Evolutionary conservation across 2,329 filamentous ascomycete species (phyloP), one percentile per base, ranked within the genome.

Genomic region (Nigrospora sphaerica): DNA sequence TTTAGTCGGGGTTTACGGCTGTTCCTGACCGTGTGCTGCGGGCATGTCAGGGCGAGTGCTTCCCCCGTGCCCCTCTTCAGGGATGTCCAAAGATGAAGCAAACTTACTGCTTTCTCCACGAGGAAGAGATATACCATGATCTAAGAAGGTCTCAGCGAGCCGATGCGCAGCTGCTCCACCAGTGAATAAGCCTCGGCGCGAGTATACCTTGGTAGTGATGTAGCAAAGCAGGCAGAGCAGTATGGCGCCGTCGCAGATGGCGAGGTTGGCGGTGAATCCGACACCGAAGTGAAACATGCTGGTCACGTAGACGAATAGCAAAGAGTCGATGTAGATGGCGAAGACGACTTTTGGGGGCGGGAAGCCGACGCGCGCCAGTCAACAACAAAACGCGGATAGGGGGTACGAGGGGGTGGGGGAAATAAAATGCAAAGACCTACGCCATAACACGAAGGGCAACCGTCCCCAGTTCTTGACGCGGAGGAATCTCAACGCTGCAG

Each of bases 71-170:
- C 23, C 23, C 23, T 9, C 23, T 10, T 10, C 23, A 9, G 5
- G 7, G 23, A 9, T 28, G 12, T 19, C 2, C 6, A 13, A 16
- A 39, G 18, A 9, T 6, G 17, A 14, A 3, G 16, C 18, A 12
- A 4, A 63, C 72, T 58, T 62, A 80, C 78, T 38, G 76, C 79
- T 62, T 80, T 81, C 58, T 85, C 81, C 1, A 81, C 79, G 3
- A 85, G 65, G 56, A 84, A 85, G 23, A 80, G 68, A 55, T 84
- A 85, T n/a, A 83, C 78, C 18, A 83, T 62, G 65, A 75, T 49
- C 36, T 28, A 12, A n/a, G 17, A 19, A 28, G 12, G n/a, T 11
- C 12, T 32, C 6, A 38, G 16, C 17, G 31, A 28, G n/a, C 14
- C 36, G 18, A 35, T 6, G 54, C 62, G 41, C 42, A 68, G 62